Base-by-base conservation (phyloP, 257 asterid genomes). In the Rehmannia glutinosa region DNA sequence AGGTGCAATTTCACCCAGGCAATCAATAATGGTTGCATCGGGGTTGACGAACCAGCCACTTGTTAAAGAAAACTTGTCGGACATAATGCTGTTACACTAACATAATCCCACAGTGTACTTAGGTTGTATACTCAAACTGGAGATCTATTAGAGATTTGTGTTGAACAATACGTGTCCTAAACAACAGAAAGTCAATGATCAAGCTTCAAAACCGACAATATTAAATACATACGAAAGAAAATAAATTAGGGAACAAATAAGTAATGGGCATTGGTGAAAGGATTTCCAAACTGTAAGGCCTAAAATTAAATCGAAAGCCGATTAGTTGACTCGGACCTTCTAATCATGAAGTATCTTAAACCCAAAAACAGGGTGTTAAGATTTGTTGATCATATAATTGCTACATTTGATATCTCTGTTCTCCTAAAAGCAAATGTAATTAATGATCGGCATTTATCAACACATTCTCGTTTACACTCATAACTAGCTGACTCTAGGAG, bases 21-120 rank as follows among this genome's bases (percentile, higher is more conserved):
- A 87, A 73, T 84, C 92, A 77, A 84, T 81, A 47, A 77, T 24
- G 10, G 86, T 81, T 1, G 95, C 87, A 50, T 83, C 81, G 21
- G 95, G 92, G 68, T 83, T 87, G 73, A 87, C 64, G 70, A 87
- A 87, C 66, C 84, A 81, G 51, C 92, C 95, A 69, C 95, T 87
- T 2, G 84, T 83, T 66, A 84, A 75, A 64, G 95, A 9, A 87
- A 77, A 50, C 92, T 85, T n/a, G 95, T 79, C 5, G 83, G 62
- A 19, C 81, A 78, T 66, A 87, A 71, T 12, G 89, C 68, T 72
- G 81, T 21, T 8, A 92, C 86, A 72, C 86, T 83, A 46, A 83
- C 1, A 36, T 85, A 87, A 8, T 89, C 95, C 86, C 86, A 87
- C 38, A 71, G 74, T 27, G 86, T 87, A 64, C 78, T 87, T 67